Evolutionary conservation across 2,329 filamentous ascomycete species (phyloP).

Genomic region (Macroventuria anomochaeta): DNA sequence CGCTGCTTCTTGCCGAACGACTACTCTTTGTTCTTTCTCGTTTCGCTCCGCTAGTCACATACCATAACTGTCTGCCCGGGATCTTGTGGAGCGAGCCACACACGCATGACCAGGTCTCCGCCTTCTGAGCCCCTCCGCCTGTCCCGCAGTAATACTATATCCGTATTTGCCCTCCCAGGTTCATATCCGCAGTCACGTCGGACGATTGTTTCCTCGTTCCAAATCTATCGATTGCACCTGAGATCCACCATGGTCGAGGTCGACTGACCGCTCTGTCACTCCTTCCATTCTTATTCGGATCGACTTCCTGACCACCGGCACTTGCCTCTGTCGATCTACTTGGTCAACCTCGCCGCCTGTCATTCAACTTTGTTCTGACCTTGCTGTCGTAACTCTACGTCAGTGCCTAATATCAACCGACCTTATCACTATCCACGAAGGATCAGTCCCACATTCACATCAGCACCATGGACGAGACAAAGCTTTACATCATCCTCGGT

Average conservation of each 20-base stretch:
- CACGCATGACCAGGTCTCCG: slow-evolving; percentile 43
- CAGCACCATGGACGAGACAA: slow-evolving; percentile 38
- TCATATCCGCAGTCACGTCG: slow-evolving; percentile 28
- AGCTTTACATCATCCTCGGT: slow-evolving; percentile 48
- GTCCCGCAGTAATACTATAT: slow-evolving; percentile 41
- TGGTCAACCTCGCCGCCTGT: slow-evolving; percentile 12
- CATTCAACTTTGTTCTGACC: slow-evolving; percentile 6
- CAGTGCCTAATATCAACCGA: slow-evolving; percentile 10
- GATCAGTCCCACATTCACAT: background rate
- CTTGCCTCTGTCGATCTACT: slow-evolving; percentile 15
- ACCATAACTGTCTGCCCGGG: slow-evolving; percentile 35
- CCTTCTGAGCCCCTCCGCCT: slow-evolving; percentile 33
- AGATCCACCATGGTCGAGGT: slow-evolving; percentile 36
- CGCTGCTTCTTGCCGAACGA: slow-evolving; percentile 32
- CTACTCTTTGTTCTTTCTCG: slow-evolving; percentile 33
- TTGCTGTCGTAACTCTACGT: slow-evolving; percentile 2
- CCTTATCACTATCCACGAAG: slow-evolving; percentile 2
- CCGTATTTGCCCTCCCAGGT: slow-evolving; percentile 34
- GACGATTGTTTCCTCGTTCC: slow-evolving; percentile 30
- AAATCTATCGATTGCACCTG: slow-evolving; percentile 24
- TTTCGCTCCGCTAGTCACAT: slow-evolving; percentile 36
- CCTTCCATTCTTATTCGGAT: slow-evolving; percentile 19
- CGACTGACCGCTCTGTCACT: slow-evolving; percentile 32
- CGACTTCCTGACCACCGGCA: slow-evolving; percentile 19
- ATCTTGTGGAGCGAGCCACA: slow-evolving; percentile 38